A percentile compares a stretch with the other conserved stretches of the same genome.
Evolutionary conservation across 371 early-diverging fungal genomes (phyloP).

Genomic region (Conidiobolus incongruus): DNA sequence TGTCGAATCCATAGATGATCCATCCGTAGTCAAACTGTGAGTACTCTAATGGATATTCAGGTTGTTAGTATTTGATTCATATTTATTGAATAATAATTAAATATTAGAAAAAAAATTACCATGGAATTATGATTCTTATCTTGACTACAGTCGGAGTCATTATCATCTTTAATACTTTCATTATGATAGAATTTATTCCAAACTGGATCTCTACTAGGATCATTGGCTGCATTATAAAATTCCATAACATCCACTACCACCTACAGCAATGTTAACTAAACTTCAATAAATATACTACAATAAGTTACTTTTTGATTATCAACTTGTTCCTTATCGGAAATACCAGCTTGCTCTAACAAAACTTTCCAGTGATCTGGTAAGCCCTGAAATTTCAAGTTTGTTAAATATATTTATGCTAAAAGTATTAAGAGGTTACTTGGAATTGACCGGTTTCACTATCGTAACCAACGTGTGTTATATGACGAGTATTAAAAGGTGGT

Average conservation of each 20-base stretch:
- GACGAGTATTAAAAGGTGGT: slow-evolving; percentile 1
- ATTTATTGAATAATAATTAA: no score
- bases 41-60: no score
- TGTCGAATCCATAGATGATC: no score
- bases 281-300: not conserved
- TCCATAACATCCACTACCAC: slow-evolving; percentile 3
- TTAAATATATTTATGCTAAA: no score
- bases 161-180: no score
- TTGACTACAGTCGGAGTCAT: no score
- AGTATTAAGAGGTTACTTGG: not conserved
- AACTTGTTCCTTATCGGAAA: slow-evolving; percentile 3
- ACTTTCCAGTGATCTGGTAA: slow-evolving; percentile 21
- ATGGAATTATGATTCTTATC: no score
- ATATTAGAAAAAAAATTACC: no score
- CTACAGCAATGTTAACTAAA: not conserved
- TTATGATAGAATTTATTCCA: no score
- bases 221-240: slow-evolving; percentile 4
- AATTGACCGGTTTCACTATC: slow-evolving; percentile 3
- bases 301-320: not conserved
- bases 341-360: slow-evolving; percentile 18
- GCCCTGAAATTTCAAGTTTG: slow-evolving; percentile 9
- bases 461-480: slow-evolving; percentile 2
- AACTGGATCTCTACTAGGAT: no score
- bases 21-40: no score
- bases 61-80: no score